A percentile compares a stretch with the other conserved stretches of the same genome.
Evolutionary conservation across 2,329 filamentous ascomycete genomes (phyloP).

Genomic region (Xylariaceae sp.): DNA sequence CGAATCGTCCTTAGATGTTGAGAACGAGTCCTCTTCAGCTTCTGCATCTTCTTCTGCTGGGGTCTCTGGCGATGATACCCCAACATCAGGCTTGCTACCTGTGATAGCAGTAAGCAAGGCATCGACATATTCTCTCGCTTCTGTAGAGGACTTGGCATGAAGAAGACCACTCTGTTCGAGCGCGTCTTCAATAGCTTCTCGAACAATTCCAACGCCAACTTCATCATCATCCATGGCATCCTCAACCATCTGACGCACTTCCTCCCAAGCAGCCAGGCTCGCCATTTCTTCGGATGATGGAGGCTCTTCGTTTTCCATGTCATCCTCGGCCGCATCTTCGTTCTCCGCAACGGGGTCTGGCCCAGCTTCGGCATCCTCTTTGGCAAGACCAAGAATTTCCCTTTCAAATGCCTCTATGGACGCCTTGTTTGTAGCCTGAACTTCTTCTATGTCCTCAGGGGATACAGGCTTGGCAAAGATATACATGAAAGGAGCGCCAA

Average conservation of each 20-base stretch:
- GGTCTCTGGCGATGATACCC: slow-evolving; percentile 1
- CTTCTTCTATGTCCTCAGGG: slow-evolving; percentile 68
- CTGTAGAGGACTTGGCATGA: slow-evolving; percentile 46
- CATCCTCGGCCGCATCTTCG: slow-evolving; percentile 30
- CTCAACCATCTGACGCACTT: slow-evolving; percentile 58
- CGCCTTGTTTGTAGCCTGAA: slow-evolving; percentile 70
- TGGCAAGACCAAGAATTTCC: slow-evolving; percentile 56
- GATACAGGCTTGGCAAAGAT: slow-evolving; percentile 87
- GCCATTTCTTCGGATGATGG: slow-evolving; percentile 30
- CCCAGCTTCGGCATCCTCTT: slow-evolving; percentile 34
- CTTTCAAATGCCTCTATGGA: slow-evolving; percentile 71
- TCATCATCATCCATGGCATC: slow-evolving; percentile 62
- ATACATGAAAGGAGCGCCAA: slow-evolving; percentile 70
- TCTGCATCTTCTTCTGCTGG: slow-evolving; percentile 1
- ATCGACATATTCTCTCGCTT: slow-evolving; percentile 53
- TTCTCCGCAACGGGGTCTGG: slow-evolving; percentile 20
- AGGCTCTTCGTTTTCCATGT: slow-evolving; percentile 27
- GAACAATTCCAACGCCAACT: slow-evolving; percentile 52
- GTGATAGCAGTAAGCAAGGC: slow-evolving; percentile 54
- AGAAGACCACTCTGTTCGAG: slow-evolving; percentile 58
- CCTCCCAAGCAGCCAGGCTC: slow-evolving; percentile 52
- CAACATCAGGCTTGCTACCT: slow-evolving; percentile 25
- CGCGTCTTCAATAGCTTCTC: slow-evolving; percentile 58
- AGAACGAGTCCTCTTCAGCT: slow-evolving; percentile 1
- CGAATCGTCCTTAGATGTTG: neutral